Evolutionary conservation across 768 basidiomycete genomes (phyloP).

Genomic region (Auricularia cornea): DNA sequence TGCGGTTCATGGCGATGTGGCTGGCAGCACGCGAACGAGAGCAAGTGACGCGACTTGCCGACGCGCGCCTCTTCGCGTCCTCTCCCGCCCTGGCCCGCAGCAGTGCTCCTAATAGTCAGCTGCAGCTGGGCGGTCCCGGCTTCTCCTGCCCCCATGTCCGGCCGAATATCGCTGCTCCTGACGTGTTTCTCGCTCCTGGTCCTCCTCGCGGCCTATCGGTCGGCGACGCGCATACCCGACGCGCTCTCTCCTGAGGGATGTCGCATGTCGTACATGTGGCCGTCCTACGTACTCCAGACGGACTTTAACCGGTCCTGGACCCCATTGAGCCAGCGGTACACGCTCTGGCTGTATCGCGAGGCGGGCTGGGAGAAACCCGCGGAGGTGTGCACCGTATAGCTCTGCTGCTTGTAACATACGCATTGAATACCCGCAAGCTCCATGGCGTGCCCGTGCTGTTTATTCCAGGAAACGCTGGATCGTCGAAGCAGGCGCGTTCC

Average conservation of each 20-base stretch:
- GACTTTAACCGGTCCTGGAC: constrained; percentile 64
- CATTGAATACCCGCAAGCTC: constrained; percentile 12
- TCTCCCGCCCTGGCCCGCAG: background rate
- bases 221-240: constrained; percentile 35
- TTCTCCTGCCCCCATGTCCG: background rate
- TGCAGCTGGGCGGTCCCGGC: too few relatives aligned
- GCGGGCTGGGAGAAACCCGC: constrained; percentile 62
- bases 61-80: background rate
- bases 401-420: background rate
- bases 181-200: background rate
- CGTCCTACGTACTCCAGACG: constrained; percentile 71
- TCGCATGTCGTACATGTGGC: constrained; percentile 94
- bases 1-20: constrained; percentile 57
- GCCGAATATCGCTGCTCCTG: background rate
- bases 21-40: background rate
- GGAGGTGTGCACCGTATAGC: constrained; percentile 34
- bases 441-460: constrained; percentile 83
- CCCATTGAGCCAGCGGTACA: constrained; percentile 64
- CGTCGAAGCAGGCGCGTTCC: constrained; percentile 86
- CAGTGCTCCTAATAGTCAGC: too few relatives aligned
- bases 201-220: constrained; percentile 22
- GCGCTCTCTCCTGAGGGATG: constrained; percentile 82
- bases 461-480: constrained; percentile 96
- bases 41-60: background rate
- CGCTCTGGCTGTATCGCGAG: constrained; percentile 88